Evolutionary conservation across 768 basidiomycete genomes (phyloP).

Genomic region (Lactifluus echinatus): DNA sequence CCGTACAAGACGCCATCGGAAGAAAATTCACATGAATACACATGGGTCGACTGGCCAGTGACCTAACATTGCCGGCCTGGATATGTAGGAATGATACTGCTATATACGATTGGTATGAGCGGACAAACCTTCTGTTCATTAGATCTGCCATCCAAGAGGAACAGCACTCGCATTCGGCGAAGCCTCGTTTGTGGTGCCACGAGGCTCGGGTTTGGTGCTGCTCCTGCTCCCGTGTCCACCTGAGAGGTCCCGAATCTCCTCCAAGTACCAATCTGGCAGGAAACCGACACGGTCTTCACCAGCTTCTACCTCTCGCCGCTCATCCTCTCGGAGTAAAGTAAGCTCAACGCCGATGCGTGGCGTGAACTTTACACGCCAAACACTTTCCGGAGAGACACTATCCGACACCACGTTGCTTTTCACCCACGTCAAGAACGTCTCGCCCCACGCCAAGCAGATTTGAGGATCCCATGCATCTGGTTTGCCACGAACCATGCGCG

Average conservation of each 20-base stretch:
- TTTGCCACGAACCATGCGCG: constrained; percentile 68
- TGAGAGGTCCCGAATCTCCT: constrained; percentile 19
- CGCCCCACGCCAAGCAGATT: constrained; percentile 68
- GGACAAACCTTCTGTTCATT: background rate
- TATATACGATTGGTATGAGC: too few relatives aligned
- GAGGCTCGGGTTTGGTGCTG: background rate
- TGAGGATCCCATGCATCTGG: constrained; percentile 70
- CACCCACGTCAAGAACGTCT: constrained; percentile 50
- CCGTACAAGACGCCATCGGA: background rate
- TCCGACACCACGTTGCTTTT: constrained; percentile 5
- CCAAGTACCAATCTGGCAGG: constrained; percentile 63
- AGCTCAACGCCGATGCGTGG: constrained; percentile 53
- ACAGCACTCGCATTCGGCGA: background rate
- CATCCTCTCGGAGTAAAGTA: constrained; percentile 37
- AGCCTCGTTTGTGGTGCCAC: background rate
- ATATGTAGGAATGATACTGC: background rate
- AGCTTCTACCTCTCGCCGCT: constrained; percentile 47
- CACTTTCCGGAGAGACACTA: constrained; percentile 22
- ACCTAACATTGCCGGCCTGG: background rate
- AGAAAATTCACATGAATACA: background rate
- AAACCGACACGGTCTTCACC: constrained; percentile 76
- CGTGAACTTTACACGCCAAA: constrained; percentile 66
- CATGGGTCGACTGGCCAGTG: background rate
- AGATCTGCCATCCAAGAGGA: constrained; percentile 15
- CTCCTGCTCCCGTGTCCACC: background rate